A percentile compares a stretch with the other conserved stretches of the same genome.
These are phyloP conservation scores for Zasmidium angulare DNA, from an alignment of 2,329 filamentous ascomycete species.

Conservation along the genomic window DNA sequence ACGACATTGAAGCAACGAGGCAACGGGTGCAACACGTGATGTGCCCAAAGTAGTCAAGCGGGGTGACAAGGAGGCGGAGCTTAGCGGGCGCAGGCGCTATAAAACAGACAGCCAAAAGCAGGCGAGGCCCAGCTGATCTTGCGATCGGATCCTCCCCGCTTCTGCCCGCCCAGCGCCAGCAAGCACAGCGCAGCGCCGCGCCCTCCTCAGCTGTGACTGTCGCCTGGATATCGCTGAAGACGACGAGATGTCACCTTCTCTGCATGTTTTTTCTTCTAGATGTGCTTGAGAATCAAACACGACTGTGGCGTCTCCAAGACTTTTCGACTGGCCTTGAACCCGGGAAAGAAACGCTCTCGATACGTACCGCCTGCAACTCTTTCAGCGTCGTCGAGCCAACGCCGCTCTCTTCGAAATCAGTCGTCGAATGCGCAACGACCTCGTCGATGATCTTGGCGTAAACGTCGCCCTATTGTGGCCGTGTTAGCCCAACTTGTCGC, in stretches of 20 bases:
- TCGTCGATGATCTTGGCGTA: slow-evolving; percentile 91
- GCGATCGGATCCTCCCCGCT: slow-evolving; percentile 42
- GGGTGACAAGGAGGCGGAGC: slow-evolving; percentile 16
- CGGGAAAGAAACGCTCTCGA: slow-evolving; percentile 10
- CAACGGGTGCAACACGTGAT: slow-evolving; percentile 20
- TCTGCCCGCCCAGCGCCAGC: slow-evolving; percentile 32
- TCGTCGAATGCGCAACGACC: slow-evolving; percentile 63
- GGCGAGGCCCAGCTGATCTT: slow-evolving; percentile 39
- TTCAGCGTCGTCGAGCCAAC: slow-evolving; percentile 84
- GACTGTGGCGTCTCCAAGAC: background rate
- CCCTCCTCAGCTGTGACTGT: slow-evolving; percentile 20
- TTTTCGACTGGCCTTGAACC: background rate
- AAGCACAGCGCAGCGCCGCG: slow-evolving; percentile 2
- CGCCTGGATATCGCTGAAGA: slow-evolving; percentile 1
- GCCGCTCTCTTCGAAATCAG: slow-evolving; percentile 96
- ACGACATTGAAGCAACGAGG: slow-evolving; percentile 9
- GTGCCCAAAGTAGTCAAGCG: slow-evolving; percentile 37
- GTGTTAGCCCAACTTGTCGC: slow-evolving; percentile 19
- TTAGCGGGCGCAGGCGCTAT: slow-evolving; percentile 35
- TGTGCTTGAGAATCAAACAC: background rate
- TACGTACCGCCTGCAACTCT: slow-evolving; percentile 77
- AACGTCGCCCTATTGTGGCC: slow-evolving; percentile 62
- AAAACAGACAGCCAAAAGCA: slow-evolving; percentile 48
- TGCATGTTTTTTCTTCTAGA: slow-evolving; percentile 1
- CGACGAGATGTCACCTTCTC: slow-evolving; percentile 4